Conservation (phyloP, 305 asterid species). For the Solanum aculeatissimum region DNA sequence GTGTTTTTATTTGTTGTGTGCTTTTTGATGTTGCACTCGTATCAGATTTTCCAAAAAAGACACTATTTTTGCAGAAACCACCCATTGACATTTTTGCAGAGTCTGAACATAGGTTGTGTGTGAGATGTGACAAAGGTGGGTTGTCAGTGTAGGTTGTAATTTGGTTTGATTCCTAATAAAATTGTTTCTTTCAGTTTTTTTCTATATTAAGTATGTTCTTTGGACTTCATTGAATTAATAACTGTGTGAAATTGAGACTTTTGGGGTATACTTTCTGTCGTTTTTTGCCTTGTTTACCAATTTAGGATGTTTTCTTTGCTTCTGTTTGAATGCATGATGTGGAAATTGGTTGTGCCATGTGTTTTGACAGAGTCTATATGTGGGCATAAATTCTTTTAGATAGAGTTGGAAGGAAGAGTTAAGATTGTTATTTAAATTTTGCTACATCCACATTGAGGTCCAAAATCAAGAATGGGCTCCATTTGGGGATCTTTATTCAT, state of each 20-base stretch:
- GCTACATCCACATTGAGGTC: background rate
- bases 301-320: background rate
- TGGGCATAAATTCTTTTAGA: background rate
- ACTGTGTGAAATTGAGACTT: background rate
- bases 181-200: background rate
- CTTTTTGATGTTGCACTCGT: background rate
- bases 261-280: background rate
- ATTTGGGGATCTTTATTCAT: background rate
- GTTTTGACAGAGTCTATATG: background rate
- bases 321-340: background rate
- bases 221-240: background rate
- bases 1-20: background rate
- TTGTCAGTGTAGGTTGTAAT: background rate
- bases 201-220: background rate
- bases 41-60: background rate
- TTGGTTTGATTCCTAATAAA: background rate
- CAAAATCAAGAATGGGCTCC: background rate
- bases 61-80: background rate
- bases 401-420: background rate
- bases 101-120: background rate
- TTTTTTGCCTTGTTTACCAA: background rate
- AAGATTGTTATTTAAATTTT: background rate
- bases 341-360: background rate
- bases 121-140: background rate
- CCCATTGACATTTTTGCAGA: background rate